Evolutionary conservation across 495 filamentous ascomycete species (phyloP).

Genomic region (Penicillium maclennaniae): DNA sequence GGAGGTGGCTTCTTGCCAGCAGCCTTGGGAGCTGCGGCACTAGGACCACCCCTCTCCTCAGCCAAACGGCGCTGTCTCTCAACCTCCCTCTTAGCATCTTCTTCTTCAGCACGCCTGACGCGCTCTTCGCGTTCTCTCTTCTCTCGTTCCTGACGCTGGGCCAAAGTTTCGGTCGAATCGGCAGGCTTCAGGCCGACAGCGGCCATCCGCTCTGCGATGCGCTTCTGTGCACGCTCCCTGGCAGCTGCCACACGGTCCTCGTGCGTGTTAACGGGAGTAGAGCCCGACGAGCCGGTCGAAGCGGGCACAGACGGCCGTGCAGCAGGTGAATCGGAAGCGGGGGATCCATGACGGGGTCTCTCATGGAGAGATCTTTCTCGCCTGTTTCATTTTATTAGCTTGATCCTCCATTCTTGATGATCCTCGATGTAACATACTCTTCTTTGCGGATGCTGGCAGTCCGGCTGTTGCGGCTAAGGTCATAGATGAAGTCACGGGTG

Average conservation of each 20-base stretch:
- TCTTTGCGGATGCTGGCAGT: slow-evolving; percentile 72
- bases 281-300: slow-evolving; percentile 41
- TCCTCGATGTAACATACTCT: slow-evolving; percentile 45
- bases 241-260: slow-evolving; percentile 95
- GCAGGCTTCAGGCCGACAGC: slow-evolving; percentile 81
- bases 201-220: slow-evolving; percentile 96
- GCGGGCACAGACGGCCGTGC: slow-evolving; percentile 38
- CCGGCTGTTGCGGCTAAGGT: slow-evolving; percentile 80
- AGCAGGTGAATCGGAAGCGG: slow-evolving; percentile 24
- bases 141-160: slow-evolving; percentile 85
- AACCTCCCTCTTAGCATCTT: slow-evolving; percentile 85
- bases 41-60: slow-evolving; percentile 71
- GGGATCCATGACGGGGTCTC: slow-evolving; percentile 22
- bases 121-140: slow-evolving; percentile 81
- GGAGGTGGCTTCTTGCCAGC: slow-evolving; percentile 78
- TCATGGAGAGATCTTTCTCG: slow-evolving; percentile 26
- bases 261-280: slow-evolving; percentile 68
- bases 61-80: slow-evolving; percentile 81
- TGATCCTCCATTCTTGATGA: slow-evolving; percentile 4
- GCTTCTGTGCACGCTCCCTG: slow-evolving; percentile 92
- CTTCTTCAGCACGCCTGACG: slow-evolving; percentile 84
- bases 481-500: slow-evolving; percentile 95
- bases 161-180: slow-evolving; percentile 67
- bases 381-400: slow-evolving; percentile 15
- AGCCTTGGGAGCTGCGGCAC: slow-evolving; percentile 49